Percentiles rank a stretch among this genome's conserved stretches.
Evolutionary conservation across 768 basidiomycete genomes (phyloP).

Genomic region (Tulasnella sp.): DNA sequence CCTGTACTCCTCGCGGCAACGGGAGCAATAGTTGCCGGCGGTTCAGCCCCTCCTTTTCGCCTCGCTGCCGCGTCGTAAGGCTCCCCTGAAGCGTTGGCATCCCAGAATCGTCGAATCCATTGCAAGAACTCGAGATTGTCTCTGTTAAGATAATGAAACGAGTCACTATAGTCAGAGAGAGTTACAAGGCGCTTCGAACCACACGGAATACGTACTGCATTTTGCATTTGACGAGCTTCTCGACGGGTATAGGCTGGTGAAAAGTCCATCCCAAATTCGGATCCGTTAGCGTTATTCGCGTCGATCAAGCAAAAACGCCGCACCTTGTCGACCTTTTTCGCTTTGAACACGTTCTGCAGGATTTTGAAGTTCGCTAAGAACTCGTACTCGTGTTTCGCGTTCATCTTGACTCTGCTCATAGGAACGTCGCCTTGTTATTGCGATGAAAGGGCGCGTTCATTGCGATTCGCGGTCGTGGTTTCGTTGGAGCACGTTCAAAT

Average conservation of each 20-base stretch:
- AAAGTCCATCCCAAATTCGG: too few relatives aligned
- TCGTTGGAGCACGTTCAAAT: background rate
- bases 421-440: conserved; percentile 76
- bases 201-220: conserved; percentile 77
- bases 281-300: too few relatives aligned
- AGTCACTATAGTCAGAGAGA: background rate
- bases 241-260: conserved; percentile 87
- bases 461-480: background rate
- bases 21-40: conserved; percentile 78
- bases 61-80: conserved; percentile 84
- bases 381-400: conserved; percentile 95
- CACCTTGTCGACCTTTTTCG: conserved; percentile 93
- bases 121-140: conserved; percentile 99
- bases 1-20: conserved; percentile 43
- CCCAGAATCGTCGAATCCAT: conserved; percentile 97
- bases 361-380: conserved; percentile 95
- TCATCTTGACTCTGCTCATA: conserved; percentile 92
- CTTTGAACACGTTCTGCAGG: conserved; percentile 89
- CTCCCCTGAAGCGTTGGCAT: conserved; percentile 83
- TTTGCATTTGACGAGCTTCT: conserved; percentile 94
- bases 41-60: conserved; percentile 71
- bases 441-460: conserved; percentile 19
- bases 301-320: conserved; percentile 38
- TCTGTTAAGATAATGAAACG: conserved; percentile 46
- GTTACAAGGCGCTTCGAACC: background rate